Percentiles rank a stretch among this genome's conserved stretches.
phyloP scores from a whole-genome alignment of 148 eudicot species.

The Amaranthus hypochondriacus region DNA sequence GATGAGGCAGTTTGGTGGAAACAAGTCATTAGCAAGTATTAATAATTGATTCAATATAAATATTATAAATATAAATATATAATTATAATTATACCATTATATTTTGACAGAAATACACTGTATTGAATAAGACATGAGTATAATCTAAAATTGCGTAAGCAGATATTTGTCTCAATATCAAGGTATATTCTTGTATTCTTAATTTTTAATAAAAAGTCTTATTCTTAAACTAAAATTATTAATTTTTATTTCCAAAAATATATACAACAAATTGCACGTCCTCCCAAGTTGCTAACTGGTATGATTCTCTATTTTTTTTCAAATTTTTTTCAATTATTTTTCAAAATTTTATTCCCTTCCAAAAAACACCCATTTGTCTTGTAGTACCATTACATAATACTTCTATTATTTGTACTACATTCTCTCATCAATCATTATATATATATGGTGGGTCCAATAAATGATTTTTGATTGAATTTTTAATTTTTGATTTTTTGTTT shows the following conservation, averaged over 20 bases:
- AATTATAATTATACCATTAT: background rate
- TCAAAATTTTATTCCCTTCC: background rate
- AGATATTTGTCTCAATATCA: slow-evolving; percentile 20
- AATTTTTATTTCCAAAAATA: background rate
- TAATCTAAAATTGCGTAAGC: slow-evolving; percentile 7
- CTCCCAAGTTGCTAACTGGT: slow-evolving; percentile 25
- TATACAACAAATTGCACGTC: slow-evolving; percentile 32
- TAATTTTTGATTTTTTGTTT: too few species aligned
- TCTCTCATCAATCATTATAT: slow-evolving; percentile 20
- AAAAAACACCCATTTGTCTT: slow-evolving; percentile 1
- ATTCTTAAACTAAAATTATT: slow-evolving; percentile 9
- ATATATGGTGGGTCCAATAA: background rate
- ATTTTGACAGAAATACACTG: background rate
- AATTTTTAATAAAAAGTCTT: background rate
- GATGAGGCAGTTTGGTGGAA: background rate
- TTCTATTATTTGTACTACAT: background rate
- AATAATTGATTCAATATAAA: background rate
- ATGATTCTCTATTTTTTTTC: slow-evolving; percentile 16
- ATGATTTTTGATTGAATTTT: too few species aligned
- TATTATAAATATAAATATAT: background rate
- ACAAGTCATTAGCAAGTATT: slow-evolving; percentile 1
- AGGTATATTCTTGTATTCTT: slow-evolving; percentile 6
- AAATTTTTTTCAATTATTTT: background rate
- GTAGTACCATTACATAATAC: background rate
- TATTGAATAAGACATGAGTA: slow-evolving; percentile 15